A percentile compares a stretch with the other conserved stretches of the same genome.
Conservation (phyloP, 2,329 filamentous ascomycete species). For the Clonostachys sp. region DNA sequence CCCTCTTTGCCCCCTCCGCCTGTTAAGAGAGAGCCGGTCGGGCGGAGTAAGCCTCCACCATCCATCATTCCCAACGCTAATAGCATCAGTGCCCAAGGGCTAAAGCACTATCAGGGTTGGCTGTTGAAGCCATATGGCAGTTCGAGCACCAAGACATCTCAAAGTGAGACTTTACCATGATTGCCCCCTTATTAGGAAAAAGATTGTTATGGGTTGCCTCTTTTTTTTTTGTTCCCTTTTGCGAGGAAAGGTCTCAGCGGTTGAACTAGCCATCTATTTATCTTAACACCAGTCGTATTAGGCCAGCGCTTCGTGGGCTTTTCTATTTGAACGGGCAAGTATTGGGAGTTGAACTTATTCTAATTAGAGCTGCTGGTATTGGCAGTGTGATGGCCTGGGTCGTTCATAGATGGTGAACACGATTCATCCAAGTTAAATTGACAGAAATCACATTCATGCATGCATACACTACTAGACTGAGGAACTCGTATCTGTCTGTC, state of each 20-base stretch:
- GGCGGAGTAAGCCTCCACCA: slow-evolving; percentile 9
- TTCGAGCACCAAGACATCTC: slow-evolving; percentile 19
- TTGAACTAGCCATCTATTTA: background rate
- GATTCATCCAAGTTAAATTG: no score
- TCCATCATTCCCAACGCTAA: slow-evolving; percentile 13
- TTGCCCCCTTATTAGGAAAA: background rate
- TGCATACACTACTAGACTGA: no score
- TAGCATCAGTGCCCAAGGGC: slow-evolving; percentile 9
- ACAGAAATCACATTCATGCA: no score
- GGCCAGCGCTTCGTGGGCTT: no score
- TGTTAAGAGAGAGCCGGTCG: slow-evolving; percentile 25
- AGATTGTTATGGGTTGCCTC: no score
- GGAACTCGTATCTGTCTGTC: no score
- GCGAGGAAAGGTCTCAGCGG: background rate
- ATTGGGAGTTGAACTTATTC: no score
- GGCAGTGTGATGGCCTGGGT: no score
- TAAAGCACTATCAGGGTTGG: slow-evolving; percentile 30
- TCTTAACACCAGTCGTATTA: background rate
- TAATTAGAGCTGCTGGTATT: no score
- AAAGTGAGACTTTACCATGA: slow-evolving; percentile 25
- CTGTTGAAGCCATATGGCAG: slow-evolving; percentile 28
- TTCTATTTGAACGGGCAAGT: no score
- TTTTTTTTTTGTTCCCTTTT: background rate
- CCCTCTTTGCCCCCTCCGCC: slow-evolving; percentile 28
- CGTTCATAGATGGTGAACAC: no score